These are phyloP conservation scores for Baorangia bicolor DNA, from an alignment of 768 basidiomycete genomes.

Conservation along the genomic window DNA sequence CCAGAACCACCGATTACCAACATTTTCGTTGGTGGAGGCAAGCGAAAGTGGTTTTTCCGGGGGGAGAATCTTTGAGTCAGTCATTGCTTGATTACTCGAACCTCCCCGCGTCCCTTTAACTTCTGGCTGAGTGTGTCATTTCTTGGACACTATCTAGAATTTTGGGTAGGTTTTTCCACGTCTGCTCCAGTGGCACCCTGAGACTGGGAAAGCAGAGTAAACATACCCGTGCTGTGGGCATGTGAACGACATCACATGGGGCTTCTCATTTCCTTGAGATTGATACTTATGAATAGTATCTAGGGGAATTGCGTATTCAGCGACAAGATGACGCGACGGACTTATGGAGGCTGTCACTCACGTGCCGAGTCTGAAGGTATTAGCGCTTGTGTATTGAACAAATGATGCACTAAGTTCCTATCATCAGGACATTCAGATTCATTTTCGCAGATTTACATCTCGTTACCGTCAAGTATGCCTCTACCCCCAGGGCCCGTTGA, in stretches of 20 bases:
- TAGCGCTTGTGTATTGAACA: slow-evolving; percentile 17
- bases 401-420: slow-evolving; percentile 19
- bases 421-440: slow-evolving; percentile 3
- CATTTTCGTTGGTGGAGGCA: background rate
- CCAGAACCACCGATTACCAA: background rate
- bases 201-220: background rate
- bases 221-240: background rate
- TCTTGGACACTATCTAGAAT: too few species aligned
- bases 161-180: background rate
- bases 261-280: background rate
- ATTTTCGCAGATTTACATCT: slow-evolving; percentile 12
- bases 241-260: background rate
- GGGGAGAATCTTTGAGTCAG: background rate
- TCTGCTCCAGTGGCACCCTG: too few species aligned
- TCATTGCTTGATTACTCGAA: background rate
- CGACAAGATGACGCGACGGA: background rate
- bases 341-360: background rate
- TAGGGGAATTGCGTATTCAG: background rate
- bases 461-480: slow-evolving; percentile 69
- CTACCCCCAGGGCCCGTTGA: slow-evolving; percentile 83
- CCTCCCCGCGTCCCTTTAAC: background rate
- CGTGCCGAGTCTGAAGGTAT: slow-evolving; percentile 1
- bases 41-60: background rate
- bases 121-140: background rate
- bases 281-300: background rate